Evolutionary conservation across 2,329 filamentous ascomycete species (phyloP).

Genomic region (Cryphonectria radicalis): DNA sequence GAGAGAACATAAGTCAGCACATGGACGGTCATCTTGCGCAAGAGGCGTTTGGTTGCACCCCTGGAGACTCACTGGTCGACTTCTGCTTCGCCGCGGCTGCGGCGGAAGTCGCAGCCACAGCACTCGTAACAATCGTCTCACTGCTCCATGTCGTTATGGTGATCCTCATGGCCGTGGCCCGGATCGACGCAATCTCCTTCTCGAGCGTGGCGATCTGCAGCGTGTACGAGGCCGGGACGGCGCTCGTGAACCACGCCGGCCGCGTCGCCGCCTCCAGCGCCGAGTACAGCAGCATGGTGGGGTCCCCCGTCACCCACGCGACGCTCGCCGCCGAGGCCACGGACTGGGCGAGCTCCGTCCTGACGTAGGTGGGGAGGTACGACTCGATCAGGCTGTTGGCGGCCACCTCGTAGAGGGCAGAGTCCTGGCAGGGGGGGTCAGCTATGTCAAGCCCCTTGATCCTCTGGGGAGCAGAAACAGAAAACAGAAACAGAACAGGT

Average conservation of each 20-base stretch:
- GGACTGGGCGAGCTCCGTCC: conserved; percentile 4
- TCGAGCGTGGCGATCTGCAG: conserved; percentile 1
- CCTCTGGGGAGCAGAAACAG: too few relatives aligned
- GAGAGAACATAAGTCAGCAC: too few relatives aligned
- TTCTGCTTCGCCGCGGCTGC: not conserved
- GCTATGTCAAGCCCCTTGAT: too few relatives aligned
- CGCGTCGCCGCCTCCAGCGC: conserved; percentile 3
- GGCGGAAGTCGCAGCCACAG: not conserved
- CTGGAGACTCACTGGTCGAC: too few relatives aligned
- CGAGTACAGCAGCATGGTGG: conserved; percentile 12
- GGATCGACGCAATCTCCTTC: not conserved
- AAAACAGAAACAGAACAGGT: too few relatives aligned
- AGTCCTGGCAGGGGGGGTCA: too few relatives aligned
- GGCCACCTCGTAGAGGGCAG: not conserved
- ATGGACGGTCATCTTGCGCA: too few relatives aligned
- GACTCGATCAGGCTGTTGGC: not conserved
- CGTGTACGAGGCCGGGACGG: not conserved
- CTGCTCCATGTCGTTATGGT: too few relatives aligned
- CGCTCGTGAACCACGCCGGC: conserved; percentile 17
- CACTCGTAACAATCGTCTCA: not conserved
- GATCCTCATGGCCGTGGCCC: not conserved
- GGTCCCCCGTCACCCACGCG: conserved; percentile 7
- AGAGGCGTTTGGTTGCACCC: too few relatives aligned
- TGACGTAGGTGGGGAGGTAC: not conserved
- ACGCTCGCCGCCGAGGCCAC: conserved; percentile 8